Conservation (phyloP, 805 yeast genomes). For the Candida schatavii region DNA sequence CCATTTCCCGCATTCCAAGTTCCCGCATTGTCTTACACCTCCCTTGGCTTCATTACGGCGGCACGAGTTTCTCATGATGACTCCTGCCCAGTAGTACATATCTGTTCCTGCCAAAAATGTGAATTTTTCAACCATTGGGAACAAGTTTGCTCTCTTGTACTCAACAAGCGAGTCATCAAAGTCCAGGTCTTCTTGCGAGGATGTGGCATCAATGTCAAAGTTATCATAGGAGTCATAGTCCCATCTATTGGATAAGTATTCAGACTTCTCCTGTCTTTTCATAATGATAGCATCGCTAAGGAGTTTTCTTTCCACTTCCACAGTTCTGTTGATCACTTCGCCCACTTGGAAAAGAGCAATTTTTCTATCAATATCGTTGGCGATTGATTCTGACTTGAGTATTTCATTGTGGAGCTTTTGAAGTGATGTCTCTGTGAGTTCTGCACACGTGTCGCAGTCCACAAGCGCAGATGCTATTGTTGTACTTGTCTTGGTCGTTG, state of each 20-base stretch:
- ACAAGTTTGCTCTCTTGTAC: slow-evolving; percentile 59
- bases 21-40: slow-evolving; percentile 93
- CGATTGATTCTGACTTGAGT: slow-evolving; percentile 31
- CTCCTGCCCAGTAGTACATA: slow-evolving; percentile 94
- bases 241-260: slow-evolving; percentile 33
- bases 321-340: slow-evolving; percentile 28
- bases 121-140: slow-evolving; percentile 89
- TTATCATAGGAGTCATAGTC: slow-evolving; percentile 38
- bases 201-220: slow-evolving; percentile 37
- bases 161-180: slow-evolving; percentile 43
- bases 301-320: slow-evolving; percentile 31
- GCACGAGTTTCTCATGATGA: slow-evolving; percentile 95
- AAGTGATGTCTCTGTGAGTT: slow-evolving; percentile 13
- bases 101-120: slow-evolving; percentile 73
- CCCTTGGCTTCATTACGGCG: slow-evolving; percentile 83
- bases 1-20: slow-evolving; percentile 92
- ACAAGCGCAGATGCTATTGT: neutral
- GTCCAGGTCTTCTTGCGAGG: slow-evolving; percentile 23
- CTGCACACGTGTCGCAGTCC: neutral
- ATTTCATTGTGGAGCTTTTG: slow-evolving; percentile 32
- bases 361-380: slow-evolving; percentile 32
- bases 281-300: slow-evolving; percentile 30
- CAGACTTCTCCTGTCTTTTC: slow-evolving; percentile 31
- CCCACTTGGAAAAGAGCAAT: slow-evolving; percentile 29
- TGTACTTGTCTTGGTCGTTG: slow-evolving; percentile 1